Evolutionary conservation across 768 basidiomycete genomes (phyloP).

Genomic region (Lactifluus hygrophoroides): DNA sequence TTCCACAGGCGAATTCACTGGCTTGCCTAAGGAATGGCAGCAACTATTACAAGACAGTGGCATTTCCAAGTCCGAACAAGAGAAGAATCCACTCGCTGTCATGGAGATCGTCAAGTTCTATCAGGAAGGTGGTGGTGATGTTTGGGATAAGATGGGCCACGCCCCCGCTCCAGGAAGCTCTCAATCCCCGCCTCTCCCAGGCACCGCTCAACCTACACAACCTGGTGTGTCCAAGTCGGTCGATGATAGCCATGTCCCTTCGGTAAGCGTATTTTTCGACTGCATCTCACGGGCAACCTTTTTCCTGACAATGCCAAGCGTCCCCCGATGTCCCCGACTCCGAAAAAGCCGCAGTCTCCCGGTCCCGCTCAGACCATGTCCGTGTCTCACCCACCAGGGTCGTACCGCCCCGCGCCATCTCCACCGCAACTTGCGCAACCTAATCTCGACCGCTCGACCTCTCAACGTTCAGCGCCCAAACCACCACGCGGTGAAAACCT

Average conservation of each 20-base stretch:
- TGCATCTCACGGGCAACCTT: conserved; percentile 6
- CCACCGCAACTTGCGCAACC: conserved; percentile 57
- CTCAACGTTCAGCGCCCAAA: conserved; percentile 58
- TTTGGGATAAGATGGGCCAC: conserved; percentile 77
- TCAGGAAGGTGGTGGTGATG: conserved; percentile 75
- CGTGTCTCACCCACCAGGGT: conserved; percentile 34
- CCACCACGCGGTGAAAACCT: conserved; percentile 32
- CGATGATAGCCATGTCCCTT: conserved; percentile 47
- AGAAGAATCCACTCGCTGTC: conserved; percentile 95
- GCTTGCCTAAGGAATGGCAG: conserved; percentile 98
- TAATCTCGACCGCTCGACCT: conserved; percentile 78
- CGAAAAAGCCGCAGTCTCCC: conserved; percentile 32
- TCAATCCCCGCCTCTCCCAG: conserved; percentile 15
- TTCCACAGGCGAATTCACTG: conserved; percentile 96
- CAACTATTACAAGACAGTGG: conserved; percentile 93
- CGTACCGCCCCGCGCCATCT: conserved; percentile 71
- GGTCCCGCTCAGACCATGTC: conserved; percentile 16
- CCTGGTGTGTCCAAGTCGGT: conserved; percentile 28
- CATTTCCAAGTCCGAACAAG: conserved; percentile 89
- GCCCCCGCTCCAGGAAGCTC: conserved; percentile 23
- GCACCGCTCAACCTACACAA: conserved; percentile 4
- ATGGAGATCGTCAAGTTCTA: conserved; percentile 99
- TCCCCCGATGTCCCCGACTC: conserved; percentile 33
- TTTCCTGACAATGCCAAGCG: conserved; percentile 26
- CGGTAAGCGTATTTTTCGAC: conserved; percentile 35